Percentiles rank a stretch among this genome's conserved stretches.
Conservation (phyloP, 108 stramenopile species). For the Chaetoceros tenuissimus region DNA sequence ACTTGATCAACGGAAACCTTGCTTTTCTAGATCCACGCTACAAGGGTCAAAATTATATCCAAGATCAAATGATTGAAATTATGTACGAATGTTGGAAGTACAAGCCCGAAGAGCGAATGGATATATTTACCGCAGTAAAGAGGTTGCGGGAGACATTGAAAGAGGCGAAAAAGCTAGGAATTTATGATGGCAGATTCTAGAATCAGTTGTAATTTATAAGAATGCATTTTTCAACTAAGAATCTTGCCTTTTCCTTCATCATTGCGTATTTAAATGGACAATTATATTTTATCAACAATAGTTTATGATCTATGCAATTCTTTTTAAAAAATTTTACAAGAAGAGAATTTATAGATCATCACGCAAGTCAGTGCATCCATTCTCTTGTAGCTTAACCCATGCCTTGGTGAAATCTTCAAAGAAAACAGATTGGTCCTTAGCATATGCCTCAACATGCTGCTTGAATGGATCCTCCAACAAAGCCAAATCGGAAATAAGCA, state of each 20-base stretch:
- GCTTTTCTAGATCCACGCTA: slow-evolving; percentile 56
- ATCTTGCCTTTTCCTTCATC: too few species aligned
- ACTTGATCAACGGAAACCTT: slow-evolving; percentile 36
- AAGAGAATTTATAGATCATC: slow-evolving; percentile 25
- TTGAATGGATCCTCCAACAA: slow-evolving; percentile 51
- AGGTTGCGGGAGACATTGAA: slow-evolving; percentile 31
- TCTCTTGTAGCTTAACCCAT: slow-evolving; percentile 60
- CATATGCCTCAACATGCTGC: slow-evolving; percentile 44
- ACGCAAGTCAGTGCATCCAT: slow-evolving; percentile 42
- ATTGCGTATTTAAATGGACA: too few species aligned
- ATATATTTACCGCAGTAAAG: slow-evolving; percentile 54
- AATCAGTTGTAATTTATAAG: too few species aligned
- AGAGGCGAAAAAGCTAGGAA: slow-evolving; percentile 15
- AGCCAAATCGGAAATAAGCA: slow-evolving; percentile 59
- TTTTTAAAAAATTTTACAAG: too few species aligned
- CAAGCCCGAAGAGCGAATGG: slow-evolving; percentile 49
- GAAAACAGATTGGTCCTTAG: slow-evolving; percentile 59
- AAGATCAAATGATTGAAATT: slow-evolving; percentile 53
- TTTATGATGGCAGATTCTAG: background rate
- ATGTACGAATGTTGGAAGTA: slow-evolving; percentile 65
- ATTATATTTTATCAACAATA: too few species aligned
- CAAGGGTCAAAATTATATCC: slow-evolving; percentile 44
- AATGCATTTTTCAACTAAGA: too few species aligned
- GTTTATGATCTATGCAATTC: too few species aligned
- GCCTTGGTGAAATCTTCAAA: slow-evolving; percentile 65